Evolutionary conservation across 192 early-diverging fungal species (phyloP).

Genomic region (Podila epicladia): DNA sequence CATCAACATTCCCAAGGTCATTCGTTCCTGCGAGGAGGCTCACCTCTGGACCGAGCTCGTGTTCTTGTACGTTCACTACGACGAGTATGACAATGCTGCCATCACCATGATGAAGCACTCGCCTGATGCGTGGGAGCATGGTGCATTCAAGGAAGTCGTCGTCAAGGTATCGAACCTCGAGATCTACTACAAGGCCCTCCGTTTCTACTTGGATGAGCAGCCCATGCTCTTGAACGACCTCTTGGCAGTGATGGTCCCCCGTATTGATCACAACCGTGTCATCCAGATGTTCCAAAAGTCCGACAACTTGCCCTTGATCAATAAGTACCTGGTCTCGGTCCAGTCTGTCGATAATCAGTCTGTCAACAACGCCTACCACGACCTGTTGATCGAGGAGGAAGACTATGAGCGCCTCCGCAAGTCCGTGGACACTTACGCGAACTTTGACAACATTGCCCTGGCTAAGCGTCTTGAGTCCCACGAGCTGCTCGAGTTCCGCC

Average conservation of each 20-base stretch:
- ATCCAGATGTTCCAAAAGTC: slow-evolving; percentile 98
- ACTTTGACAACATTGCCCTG: slow-evolving; percentile 93
- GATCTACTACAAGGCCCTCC: slow-evolving; percentile 97
- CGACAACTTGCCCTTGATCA: slow-evolving; percentile 97
- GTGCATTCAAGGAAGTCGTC: slow-evolving; percentile 95
- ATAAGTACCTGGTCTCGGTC: slow-evolving; percentile 95
- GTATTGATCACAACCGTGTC: slow-evolving; percentile 97
- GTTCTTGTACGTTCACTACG: slow-evolving; percentile 98
- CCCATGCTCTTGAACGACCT: slow-evolving; percentile 95
- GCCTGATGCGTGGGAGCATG: slow-evolving; percentile 96
- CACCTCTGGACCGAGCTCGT: slow-evolving; percentile 98
- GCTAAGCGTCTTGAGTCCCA: slow-evolving; percentile 96
- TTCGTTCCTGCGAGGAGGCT: slow-evolving; percentile 89
- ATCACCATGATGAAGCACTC: slow-evolving; percentile 96
- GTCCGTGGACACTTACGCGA: slow-evolving; percentile 93
- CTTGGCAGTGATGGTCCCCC: slow-evolving; percentile 85
- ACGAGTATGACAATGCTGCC: slow-evolving; percentile 98
- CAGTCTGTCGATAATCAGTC: slow-evolving; percentile 93
- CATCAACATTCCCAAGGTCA: slow-evolving; percentile 99
- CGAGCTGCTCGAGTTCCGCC: slow-evolving; percentile 96
- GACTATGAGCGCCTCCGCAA: slow-evolving; percentile 93
- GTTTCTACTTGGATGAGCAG: slow-evolving; percentile 97
- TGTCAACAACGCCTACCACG: slow-evolving; percentile 96
- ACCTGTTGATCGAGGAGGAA: slow-evolving; percentile 97
- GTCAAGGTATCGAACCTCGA: slow-evolving; percentile 98